Percentiles rank a stretch among this genome's conserved stretches.
These are phyloP conservation scores for Gastrodia elata DNA, from an alignment of 106 monocot species.

Conservation along the genomic window DNA sequence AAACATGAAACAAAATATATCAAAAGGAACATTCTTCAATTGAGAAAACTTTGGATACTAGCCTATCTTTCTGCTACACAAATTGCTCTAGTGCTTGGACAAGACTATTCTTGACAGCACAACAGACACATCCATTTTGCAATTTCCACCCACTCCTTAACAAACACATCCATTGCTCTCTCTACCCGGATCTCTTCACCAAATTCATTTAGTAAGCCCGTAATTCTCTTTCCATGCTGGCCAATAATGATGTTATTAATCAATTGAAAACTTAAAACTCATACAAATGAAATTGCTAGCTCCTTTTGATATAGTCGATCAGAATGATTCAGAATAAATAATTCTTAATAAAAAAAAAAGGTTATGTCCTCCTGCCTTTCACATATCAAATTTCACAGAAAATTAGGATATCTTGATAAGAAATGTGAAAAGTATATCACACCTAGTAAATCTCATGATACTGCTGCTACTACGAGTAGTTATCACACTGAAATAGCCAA, in stretches of 20 bases:
- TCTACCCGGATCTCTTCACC: slow-evolving; percentile 96
- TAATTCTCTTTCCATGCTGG: slow-evolving; percentile 86
- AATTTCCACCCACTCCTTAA: slow-evolving; percentile 97
- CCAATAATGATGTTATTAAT: slow-evolving; percentile 72
- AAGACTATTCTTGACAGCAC: slow-evolving; percentile 93
- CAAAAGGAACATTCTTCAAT: not conserved
- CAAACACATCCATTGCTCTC: slow-evolving; percentile 77
- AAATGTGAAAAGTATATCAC: not conserved
- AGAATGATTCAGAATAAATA: not conserved
- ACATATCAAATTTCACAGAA: not conserved
- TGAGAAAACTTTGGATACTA: not conserved
- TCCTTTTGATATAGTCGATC: not conserved
- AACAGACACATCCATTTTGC: slow-evolving; percentile 98
- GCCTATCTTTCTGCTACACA: slow-evolving; percentile 77
- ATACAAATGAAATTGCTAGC: not conserved
- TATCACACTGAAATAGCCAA: too few relatives aligned
- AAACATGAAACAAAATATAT: not conserved
- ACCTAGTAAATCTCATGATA: too few relatives aligned
- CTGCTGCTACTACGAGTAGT: too few relatives aligned
- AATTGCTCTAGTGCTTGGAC: slow-evolving; percentile 98
- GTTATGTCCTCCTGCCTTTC: not conserved
- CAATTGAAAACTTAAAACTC: slow-evolving; percentile 33
- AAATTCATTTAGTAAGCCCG: slow-evolving; percentile 92
- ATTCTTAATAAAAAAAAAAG: not conserved
- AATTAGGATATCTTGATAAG: not conserved